Base-by-base conservation (phyloP, 306 rosid species). In the Carpinus fangiana region DNA sequence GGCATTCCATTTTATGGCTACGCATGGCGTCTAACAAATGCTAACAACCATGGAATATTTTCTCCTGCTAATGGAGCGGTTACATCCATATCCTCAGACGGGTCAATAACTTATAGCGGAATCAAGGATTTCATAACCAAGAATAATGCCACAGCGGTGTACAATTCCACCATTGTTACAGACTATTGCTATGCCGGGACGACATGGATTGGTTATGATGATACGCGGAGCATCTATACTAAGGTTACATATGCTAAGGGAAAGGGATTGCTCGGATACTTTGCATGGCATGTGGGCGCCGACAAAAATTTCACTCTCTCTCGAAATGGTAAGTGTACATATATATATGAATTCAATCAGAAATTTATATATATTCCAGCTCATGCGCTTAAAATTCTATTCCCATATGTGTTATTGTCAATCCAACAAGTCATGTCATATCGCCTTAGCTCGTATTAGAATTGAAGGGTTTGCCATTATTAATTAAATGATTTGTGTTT, bases 141-240 rank as follows among this genome's bases (percentile, higher is more conserved):
- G 10, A 81, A 72, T 26, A 59, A 41, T 3, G 81, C 28, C 13
- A 13, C 11, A 14, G 26, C 73, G 0, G 74, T 72, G 75, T 78
- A 41, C 65, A 69, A 82, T 80, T 28, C 70, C 0, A 70, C 66
- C 2, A 34, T 77, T 38, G 87, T 86, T 4, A 64, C 82, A 23
- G 31, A 81, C 76, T 83, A 77, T 36, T 80, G 87, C 61, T 84
- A 83, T 65, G 28, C 57, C 20, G 87, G 85, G 80, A 62, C 78
- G 12, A 86, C 81, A 6, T 86, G 89, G 89, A 86, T 86, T 43
- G 89, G 87, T 17, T 86, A 80, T 50, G 87, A 83, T 77, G 89
- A 83, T 14, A 76, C 79, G 2, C 26, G 72, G 73, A 82, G 82
- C 66, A 74, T 80, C 5, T 48, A 62, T 13, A 47, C 76, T 38